Evolutionary conservation across 2,329 filamentous ascomycete genomes (phyloP).

Genomic region (Salinomyces thailandicus): DNA sequence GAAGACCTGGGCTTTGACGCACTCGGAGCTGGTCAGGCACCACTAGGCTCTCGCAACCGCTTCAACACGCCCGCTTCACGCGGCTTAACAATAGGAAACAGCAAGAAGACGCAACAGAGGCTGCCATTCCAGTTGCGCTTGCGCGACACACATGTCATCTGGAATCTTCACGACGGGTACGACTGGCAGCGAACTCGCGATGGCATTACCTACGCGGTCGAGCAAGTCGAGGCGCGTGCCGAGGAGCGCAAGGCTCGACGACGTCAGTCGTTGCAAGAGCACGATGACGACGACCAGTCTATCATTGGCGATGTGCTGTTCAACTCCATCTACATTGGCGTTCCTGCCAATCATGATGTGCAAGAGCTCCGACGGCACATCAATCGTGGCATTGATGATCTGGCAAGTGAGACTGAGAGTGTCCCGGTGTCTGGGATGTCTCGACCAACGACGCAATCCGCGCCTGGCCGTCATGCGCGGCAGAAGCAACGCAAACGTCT

Average conservation of each 20-base stretch:
- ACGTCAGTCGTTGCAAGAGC: constrained; percentile 42
- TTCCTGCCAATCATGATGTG: constrained; percentile 71
- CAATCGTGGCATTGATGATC: constrained; percentile 78
- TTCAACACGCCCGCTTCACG: constrained; percentile 20
- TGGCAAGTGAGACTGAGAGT: constrained; percentile 79
- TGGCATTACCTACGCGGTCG: constrained; percentile 75
- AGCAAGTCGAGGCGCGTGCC: constrained; percentile 74
- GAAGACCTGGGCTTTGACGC: constrained; percentile 27
- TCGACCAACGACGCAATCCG: constrained; percentile 40
- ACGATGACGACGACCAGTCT: constrained; percentile 68
- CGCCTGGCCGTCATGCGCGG: constrained; percentile 18
- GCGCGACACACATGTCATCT: constrained; percentile 84
- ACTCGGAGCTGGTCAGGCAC: constrained; percentile 16
- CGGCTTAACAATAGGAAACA: background rate
- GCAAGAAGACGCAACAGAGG: background rate
- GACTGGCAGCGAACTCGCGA: constrained; percentile 87
- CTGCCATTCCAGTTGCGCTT: constrained; percentile 61
- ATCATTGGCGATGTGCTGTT: constrained; percentile 93
- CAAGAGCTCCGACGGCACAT: constrained; percentile 72
- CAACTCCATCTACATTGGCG: constrained; percentile 96
- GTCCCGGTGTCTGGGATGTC: constrained; percentile 59
- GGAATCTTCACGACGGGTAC: constrained; percentile 96
- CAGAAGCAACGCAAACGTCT: constrained; percentile 36
- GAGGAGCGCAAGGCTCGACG: constrained; percentile 58
- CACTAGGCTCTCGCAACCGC: constrained; percentile 20